Percentiles rank a stretch among this genome's conserved stretches.
Evolutionary conservation across 176 grass and related monocot species (phyloP).

Genomic region (Tillandsia fasciculata): DNA sequence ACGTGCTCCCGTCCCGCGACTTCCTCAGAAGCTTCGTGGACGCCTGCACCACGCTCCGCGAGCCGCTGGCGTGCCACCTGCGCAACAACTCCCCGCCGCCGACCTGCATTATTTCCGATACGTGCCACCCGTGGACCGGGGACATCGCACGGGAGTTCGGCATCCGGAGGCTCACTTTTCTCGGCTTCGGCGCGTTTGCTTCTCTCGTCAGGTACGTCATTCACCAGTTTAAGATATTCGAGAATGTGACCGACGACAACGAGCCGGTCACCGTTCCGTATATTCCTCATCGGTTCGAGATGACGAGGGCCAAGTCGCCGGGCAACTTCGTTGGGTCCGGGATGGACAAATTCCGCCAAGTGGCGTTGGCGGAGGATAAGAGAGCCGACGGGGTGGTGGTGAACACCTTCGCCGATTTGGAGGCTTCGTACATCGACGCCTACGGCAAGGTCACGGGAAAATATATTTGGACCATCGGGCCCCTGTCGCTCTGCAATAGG

Average conservation of each 20-base stretch:
- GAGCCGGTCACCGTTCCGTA: conserved; percentile 17
- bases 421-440: conserved; percentile 22
- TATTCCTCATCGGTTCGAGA: conserved; percentile 21
- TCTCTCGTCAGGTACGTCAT: conserved; percentile 30
- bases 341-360: conserved; percentile 7
- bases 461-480: conserved; percentile 40
- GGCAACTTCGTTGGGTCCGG: conserved; percentile 14
- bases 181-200: conserved; percentile 33
- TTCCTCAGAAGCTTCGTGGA: conserved; percentile 25
- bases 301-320: conserved; percentile 13
- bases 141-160: conserved; percentile 47
- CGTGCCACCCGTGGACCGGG: conserved; percentile 35
- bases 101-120: conserved; percentile 58
- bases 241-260: conserved; percentile 15
- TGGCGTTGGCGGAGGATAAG: conserved; percentile 10
- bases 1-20: conserved; percentile 30
- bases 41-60: conserved; percentile 31
- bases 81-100: conserved; percentile 29
- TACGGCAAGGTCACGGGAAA: conserved; percentile 27
- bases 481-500: conserved; percentile 17
- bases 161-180: conserved; percentile 44
- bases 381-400: conserved; percentile 31
- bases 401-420: conserved; percentile 40
- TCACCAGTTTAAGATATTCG: conserved; percentile 6
- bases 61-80: conserved; percentile 32